phyloP scores from a whole-genome alignment of 306 rosid genomes.

The Cucurbita ficifolia region DNA sequence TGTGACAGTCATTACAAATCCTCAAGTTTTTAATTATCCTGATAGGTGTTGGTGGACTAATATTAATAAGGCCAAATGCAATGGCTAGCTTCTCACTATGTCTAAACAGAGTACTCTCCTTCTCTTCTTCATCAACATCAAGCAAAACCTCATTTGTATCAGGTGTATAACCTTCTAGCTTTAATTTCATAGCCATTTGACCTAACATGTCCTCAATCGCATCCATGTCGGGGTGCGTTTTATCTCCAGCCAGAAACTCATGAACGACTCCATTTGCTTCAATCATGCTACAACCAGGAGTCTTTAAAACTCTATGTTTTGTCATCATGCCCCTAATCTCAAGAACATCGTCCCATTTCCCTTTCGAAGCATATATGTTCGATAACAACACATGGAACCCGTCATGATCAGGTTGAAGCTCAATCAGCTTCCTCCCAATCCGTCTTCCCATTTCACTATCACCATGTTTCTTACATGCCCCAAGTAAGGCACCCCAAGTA shows the following conservation, averaged over 20 bases:
- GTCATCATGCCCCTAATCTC: constrained; percentile 65
- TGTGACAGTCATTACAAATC: constrained; percentile 57
- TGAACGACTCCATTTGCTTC: constrained; percentile 73
- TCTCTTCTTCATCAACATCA: constrained; percentile 64
- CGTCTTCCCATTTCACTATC: constrained; percentile 58
- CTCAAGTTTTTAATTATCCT: constrained; percentile 89
- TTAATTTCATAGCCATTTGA: constrained; percentile 49
- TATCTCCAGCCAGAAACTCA: constrained; percentile 68
- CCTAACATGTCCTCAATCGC: constrained; percentile 49
- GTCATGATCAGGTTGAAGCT: constrained; percentile 65
- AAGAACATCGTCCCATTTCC: constrained; percentile 66
- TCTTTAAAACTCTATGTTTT: constrained; percentile 67
- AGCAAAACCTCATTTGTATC: constrained; percentile 85
- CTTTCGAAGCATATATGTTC: constrained; percentile 65
- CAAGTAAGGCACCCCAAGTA: constrained; percentile 92
- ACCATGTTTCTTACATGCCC: constrained; percentile 52
- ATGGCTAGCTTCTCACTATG: constrained; percentile 94
- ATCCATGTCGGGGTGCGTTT: constrained; percentile 57
- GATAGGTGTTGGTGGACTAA: constrained; percentile 60
- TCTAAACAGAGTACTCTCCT: constrained; percentile 70
- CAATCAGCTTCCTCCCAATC: constrained; percentile 48
- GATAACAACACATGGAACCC: constrained; percentile 78
- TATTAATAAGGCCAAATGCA: constrained; percentile 77
- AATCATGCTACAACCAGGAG: constrained; percentile 89
- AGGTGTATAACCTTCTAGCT: constrained; percentile 72